Evolutionary conservation across 2,329 filamentous ascomycete species (phyloP).

Genomic region (Aurifilum marmelostoma): DNA sequence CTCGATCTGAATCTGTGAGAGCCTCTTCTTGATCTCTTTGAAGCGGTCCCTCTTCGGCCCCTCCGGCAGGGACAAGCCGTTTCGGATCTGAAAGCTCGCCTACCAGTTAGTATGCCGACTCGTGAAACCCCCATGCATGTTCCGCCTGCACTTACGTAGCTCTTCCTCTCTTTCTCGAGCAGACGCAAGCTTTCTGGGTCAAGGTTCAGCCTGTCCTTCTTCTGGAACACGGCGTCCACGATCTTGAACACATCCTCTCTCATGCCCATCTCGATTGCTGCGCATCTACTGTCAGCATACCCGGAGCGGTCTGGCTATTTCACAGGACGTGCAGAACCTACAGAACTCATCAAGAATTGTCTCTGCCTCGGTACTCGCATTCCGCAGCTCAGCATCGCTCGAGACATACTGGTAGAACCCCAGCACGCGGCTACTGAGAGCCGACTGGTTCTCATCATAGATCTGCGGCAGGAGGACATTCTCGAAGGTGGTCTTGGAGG

Average conservation of each 20-base stretch:
- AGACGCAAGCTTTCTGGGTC: constrained; percentile 73
- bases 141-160: constrained; percentile 49
- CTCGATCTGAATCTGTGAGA: constrained; percentile 73
- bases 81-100: constrained; percentile 55
- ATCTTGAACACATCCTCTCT: constrained; percentile 77
- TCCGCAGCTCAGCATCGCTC: constrained; percentile 66
- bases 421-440: constrained; percentile 66
- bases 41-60: constrained; percentile 75
- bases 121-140: neutral
- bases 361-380: constrained; percentile 77
- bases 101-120: neutral
- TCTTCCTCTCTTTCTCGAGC: constrained; percentile 77
- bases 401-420: constrained; percentile 83
- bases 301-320: neutral
- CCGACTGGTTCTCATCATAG: constrained; percentile 69
- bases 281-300: neutral
- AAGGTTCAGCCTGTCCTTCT: constrained; percentile 59
- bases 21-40: constrained; percentile 82
- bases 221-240: constrained; percentile 61
- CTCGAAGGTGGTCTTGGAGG: constrained; percentile 56
- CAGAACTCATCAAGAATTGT: constrained; percentile 75
- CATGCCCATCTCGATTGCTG: constrained; percentile 73
- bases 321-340: neutral
- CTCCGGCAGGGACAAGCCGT: constrained; percentile 72
- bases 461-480: constrained; percentile 69